phyloP scores from a whole-genome alignment of 148 eudicot genomes.

The Nepenthes gracilis region DNA sequence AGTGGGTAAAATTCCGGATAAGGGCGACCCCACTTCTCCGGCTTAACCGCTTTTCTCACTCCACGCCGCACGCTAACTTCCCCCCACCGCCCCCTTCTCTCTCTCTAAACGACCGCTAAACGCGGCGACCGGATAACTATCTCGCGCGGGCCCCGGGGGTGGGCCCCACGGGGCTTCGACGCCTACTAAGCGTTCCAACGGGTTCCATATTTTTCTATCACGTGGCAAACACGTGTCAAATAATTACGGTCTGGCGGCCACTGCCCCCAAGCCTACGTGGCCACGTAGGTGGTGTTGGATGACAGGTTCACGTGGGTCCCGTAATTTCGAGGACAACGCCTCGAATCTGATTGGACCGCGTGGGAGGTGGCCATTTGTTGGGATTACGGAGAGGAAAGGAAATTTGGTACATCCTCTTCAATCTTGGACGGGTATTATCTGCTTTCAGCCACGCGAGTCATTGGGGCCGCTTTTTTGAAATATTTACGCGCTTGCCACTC shows the following conservation, averaged over 20 bases:
- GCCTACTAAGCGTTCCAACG: not conserved
- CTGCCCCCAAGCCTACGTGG: too few relatives aligned
- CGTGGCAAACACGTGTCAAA: not conserved
- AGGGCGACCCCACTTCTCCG: slow-evolving; percentile 2
- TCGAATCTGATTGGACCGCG: too few relatives aligned
- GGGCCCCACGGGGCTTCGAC: not conserved
- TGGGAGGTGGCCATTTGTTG: too few relatives aligned
- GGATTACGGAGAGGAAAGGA: not conserved
- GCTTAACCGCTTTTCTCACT: not conserved
- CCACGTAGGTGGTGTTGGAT: too few relatives aligned
- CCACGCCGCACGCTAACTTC: slow-evolving; percentile 1
- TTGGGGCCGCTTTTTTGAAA: not conserved
- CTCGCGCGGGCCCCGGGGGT: not conserved
- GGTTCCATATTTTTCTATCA: not conserved
- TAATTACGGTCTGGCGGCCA: too few relatives aligned
- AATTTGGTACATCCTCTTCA: not conserved
- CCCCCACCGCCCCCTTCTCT: too few relatives aligned
- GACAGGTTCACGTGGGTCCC: too few relatives aligned
- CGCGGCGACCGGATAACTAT: slow-evolving; percentile 6
- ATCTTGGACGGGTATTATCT: not conserved
- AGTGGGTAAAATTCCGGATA: not conserved
- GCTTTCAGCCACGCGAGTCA: not conserved
- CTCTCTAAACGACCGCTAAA: not conserved
- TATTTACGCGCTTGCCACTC: slow-evolving; percentile 1
- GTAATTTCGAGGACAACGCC: too few relatives aligned